Evolutionary conservation across 768 basidiomycete species (phyloP).

Genomic region (Trametes sanguinea): DNA sequence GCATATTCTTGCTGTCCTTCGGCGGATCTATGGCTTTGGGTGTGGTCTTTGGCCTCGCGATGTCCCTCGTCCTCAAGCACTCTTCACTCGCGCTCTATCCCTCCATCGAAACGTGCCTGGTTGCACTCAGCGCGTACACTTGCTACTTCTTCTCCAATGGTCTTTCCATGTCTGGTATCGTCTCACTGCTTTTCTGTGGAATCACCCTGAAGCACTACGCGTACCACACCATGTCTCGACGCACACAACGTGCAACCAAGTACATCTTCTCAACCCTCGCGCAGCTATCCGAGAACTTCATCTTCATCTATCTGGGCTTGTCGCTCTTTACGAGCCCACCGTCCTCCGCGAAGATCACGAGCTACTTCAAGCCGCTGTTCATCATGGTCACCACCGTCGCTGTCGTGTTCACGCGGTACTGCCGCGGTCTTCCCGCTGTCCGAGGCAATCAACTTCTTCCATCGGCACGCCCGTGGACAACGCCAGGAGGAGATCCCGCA

Average conservation of each 20-base stretch:
- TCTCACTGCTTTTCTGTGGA: conserved; percentile 96
- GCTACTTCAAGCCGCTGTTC: conserved; percentile 93
- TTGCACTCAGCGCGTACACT: conserved; percentile 92
- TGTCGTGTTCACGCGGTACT: conserved; percentile 93
- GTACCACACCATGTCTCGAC: conserved; percentile 98
- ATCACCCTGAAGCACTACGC: conserved; percentile 99
- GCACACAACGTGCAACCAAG: conserved; percentile 91
- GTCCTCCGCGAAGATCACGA: conserved; percentile 71
- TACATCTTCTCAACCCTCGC: conserved; percentile 96
- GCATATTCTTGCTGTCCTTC: conserved; percentile 96
- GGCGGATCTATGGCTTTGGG: conserved; percentile 93
- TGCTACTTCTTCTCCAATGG: conserved; percentile 99
- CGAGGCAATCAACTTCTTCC: conserved; percentile 93
- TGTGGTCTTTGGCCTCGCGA: conserved; percentile 85
- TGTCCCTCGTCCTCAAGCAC: conserved; percentile 93
- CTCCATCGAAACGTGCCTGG: conserved; percentile 96
- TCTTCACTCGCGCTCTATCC: conserved; percentile 84
- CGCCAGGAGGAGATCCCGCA: conserved; percentile 91
- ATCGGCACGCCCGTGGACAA: conserved; percentile 79
- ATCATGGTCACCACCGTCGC: conserved; percentile 89
- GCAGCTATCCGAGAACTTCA: conserved; percentile 96
- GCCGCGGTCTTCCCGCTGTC: conserved; percentile 95
- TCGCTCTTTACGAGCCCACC: conserved; percentile 92
- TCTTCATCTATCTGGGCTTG: conserved; percentile 98
- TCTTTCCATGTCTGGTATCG: conserved; percentile 91